A percentile compares a stretch with the other conserved stretches of the same genome.
Conservation (phyloP, 2,329 filamentous ascomycete species). For the Trichoderma sp. region DNA sequence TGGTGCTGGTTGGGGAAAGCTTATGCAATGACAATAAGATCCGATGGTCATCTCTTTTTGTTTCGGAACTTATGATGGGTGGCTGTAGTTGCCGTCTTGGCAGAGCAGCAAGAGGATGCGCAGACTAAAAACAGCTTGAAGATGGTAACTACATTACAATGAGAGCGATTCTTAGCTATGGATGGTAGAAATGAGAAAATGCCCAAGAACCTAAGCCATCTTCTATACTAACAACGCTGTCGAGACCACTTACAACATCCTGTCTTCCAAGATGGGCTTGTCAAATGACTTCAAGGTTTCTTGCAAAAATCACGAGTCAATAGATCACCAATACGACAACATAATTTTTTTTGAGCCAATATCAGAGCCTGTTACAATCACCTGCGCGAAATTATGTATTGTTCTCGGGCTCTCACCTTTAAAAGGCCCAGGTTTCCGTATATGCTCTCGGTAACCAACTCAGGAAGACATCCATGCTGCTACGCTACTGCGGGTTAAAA, state of each 20-base stretch:
- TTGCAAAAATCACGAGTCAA: neutral
- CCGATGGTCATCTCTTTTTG: neutral
- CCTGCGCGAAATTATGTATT: neutral
- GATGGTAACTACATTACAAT: neutral
- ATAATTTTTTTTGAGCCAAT: neutral
- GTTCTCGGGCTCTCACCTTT: neutral
- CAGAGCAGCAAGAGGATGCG: neutral
- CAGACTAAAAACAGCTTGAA: neutral
- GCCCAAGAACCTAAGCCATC: neutral
- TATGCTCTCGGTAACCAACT: constrained; percentile 3
- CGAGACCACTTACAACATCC: neutral
- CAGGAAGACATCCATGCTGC: neutral
- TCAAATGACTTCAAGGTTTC: constrained; percentile 6
- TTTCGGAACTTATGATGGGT: neutral
- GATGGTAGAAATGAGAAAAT: neutral
- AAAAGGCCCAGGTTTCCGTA: neutral
- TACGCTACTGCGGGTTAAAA: neutral
- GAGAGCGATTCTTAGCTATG: neutral
- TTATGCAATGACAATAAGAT: constrained; percentile 1
- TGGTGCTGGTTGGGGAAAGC: constrained; percentile 7
- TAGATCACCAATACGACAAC: neutral
- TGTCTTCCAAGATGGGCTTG: neutral
- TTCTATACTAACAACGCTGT: neutral
- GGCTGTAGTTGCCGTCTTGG: neutral
- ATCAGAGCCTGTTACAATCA: neutral